Evolutionary conservation across 441 rosid species (phyloP), one percentile per base, ranked within the genome.

Genomic region (Mallotus repandus): DNA sequence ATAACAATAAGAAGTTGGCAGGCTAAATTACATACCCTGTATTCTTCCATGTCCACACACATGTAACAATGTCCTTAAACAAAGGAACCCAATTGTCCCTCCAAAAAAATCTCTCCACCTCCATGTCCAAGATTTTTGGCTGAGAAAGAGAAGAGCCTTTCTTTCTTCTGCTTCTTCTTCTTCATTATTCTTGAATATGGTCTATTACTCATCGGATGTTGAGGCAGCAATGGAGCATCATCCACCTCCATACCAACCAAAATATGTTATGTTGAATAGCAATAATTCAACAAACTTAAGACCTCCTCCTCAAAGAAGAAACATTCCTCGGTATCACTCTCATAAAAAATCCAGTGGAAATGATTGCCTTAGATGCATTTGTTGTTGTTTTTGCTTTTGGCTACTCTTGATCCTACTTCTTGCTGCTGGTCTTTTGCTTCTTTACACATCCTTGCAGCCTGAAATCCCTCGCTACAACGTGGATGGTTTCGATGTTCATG

Each of bases 301-400:
- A n/a, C 86, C 88, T 7, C 86, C 86, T 38, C 88, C 86, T 2
- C 76, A 81, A 14, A 75, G 83, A 50, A 81, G 86, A 13, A 79
- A 82, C 41, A 8, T 82, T 68, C 89, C 86, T 3, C 79, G 80
- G 1, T 86, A 86, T 80, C 79, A 82, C 15, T 54, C 78, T 0
- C 35, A 2, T 45, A 41, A 57, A 13, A 41, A 18, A 63, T 80
- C 86, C 0, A 25, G 64, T 0, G 72, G 81, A 45, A 56, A 18
- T 18, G 74, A 79, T 29, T 85, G 86, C 73, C 60, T 80, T 2
- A 77, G 74, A 21, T 88, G 87, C 59, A n/a, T 88, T 0, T 83
- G 88, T 32, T 85, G 84, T 74, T 85, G 81, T 62, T 80, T 69
- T 29, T 85, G 88, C 74, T 79, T 63, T 78, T 81, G 81, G 74